Evolutionary conservation across 2,329 filamentous ascomycete genomes (phyloP), one percentile per base, ranked within the genome.

Genomic region (Emergomyces orientalis): DNA sequence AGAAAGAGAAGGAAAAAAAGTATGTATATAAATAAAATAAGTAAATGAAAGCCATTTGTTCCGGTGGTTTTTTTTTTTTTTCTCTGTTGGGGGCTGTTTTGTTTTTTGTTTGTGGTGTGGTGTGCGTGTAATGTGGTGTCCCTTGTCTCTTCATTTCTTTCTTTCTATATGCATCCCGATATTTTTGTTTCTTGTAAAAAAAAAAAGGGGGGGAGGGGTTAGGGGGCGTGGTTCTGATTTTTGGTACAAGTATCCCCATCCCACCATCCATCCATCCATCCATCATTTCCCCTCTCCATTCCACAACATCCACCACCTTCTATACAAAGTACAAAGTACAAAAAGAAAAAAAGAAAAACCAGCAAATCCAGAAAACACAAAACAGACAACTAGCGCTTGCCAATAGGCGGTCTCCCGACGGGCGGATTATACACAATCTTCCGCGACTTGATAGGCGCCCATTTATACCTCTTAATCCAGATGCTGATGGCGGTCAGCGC

Each of bases 391-490:
- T 47, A 59, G 30, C 56, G 56, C n/a, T 47, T 59, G 27, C 17
- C 17, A 47, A 59, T 47, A 13, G 56, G 56, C 6, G 56, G 73
- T 64, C 72, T 73, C 66, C 71, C 70, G 63, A 75, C 71, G 37
- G 91, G 91, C 67, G 91, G 90, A 76, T 87, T 89, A 81, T 96
- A 96, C 71, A 86, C 83, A 71, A 97, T 81, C 88, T 97, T 96
- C 75, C 94, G 88, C 72, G 91, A 89, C 88, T 99, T 99, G 78
- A 99, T 81, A 73, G 89, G 87, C 65, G 91, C 84, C 94, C 94
- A 99, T 87, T 97, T 99, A 88, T 99, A 99, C 82, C 92, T 88
- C 89, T 99, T 99, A 69, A 97, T 88, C 91, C 92, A 99, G 72
- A 99, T 86, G 77, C 89, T 95, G 73, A 97, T 73, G 63, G 90